Base-by-base conservation (phyloP, 257 asterid species). In the Lithospermum erythrorhizon region DNA sequence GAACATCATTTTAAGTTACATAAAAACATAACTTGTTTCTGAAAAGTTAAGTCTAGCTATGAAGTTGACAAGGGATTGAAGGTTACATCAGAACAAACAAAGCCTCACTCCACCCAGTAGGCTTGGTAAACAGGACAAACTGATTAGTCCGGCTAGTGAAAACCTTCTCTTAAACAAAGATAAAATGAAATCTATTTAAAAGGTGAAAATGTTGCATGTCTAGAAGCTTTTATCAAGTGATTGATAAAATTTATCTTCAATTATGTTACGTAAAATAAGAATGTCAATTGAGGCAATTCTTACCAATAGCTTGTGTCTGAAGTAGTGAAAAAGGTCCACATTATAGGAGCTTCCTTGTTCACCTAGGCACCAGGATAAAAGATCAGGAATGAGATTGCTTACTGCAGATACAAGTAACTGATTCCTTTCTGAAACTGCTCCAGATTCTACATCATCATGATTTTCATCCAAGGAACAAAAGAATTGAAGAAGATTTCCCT, bases 271-370 rank as follows among this genome's bases (percentile, higher is more conserved):
- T 18, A 56, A 53, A 53, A 22, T 55, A 23, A 57, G 49, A 41
- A 41, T 11, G 14, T 41, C 17, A 41, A 14, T 11, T 13, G 49
- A 41, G 17, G 18, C 16, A 2, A 17, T 58, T 52, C 70, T 65
- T 80, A 90, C 98, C 95, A 93, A 77, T 45, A 89, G 65, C 79
- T 93, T 88, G 81, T 93, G 95, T 60, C 82, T 84, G 75, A 79
- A 66, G 72, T 88, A 93, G 53, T 76, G 82, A 65, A 75, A 80
- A 27, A 78, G 72, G 41, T 77, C 76, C 68, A 68, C 60, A 73
- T 66, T 67, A 37, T 54, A 61, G 30, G 68, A 53, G 37, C 65
- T 67, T 63, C 70, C 81, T 59, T 69, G 75, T 65, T 78, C 68
- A 14, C 65, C 61, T 68, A 78, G 75, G 79, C 85, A 83, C 80